Evolutionary conservation across 2,329 filamentous ascomycete genomes (phyloP).

Genomic region (Dryadomyces quercivorus): DNA sequence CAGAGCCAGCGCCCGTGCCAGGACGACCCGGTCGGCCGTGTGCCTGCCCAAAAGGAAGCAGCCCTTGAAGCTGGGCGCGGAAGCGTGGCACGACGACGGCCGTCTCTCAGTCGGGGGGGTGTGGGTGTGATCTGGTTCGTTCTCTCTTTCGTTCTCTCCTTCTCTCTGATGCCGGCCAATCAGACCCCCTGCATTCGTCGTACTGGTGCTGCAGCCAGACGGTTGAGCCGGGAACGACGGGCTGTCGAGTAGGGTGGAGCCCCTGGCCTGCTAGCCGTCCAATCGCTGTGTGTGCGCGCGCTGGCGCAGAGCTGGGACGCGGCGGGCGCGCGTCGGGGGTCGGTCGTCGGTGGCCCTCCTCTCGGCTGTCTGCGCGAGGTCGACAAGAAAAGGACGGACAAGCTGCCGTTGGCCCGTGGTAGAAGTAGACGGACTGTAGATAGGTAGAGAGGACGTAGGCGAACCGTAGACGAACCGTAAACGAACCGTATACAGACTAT

Average conservation of each 20-base stretch:
- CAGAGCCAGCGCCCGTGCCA: too few relatives aligned
- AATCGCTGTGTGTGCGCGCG: not conserved
- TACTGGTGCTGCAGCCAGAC: not conserved
- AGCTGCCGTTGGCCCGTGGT: not conserved
- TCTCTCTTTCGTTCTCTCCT: not conserved
- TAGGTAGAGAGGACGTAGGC: too few relatives aligned
- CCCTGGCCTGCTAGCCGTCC: not conserved
- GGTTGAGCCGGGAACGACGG: not conserved
- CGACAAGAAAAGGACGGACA: too few relatives aligned
- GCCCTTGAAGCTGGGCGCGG: not conserved
- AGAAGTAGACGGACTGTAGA: too few relatives aligned
- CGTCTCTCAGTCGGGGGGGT: not conserved
- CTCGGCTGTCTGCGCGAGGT: too few relatives aligned
- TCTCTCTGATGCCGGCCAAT: not conserved
- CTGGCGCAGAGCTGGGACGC: not conserved
- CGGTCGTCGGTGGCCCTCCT: too few relatives aligned
- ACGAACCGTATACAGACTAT: too few relatives aligned
- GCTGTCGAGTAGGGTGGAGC: not conserved
- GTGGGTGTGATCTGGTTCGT: not conserved
- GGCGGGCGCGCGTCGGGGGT: too few relatives aligned
- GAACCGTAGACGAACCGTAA: too few relatives aligned
- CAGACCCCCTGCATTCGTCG: not conserved
- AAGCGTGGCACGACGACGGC: conserved; percentile 3
- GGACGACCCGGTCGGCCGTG: not conserved
- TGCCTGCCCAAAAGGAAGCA: not conserved